A percentile compares a stretch with the other conserved stretches of the same genome.
Conservation (phyloP, 176 grass and related monocot species). For the sorghum (Sorghum bicolor) region DNA sequence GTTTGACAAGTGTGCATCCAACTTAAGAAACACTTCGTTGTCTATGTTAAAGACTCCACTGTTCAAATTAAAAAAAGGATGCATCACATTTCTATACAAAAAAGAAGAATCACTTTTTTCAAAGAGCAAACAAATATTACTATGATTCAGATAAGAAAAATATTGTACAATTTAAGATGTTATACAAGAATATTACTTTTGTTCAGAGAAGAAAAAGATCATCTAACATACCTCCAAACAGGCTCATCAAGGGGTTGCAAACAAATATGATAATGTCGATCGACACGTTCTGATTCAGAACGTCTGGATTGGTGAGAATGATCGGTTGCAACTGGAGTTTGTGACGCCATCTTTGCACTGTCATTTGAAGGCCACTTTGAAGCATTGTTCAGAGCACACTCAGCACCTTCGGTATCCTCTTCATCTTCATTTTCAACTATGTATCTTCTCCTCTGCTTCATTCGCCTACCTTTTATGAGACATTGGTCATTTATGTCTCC, state of each 20-base stretch:
- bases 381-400: not conserved
- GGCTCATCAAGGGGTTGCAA: conserved; percentile 29
- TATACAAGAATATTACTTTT: not conserved
- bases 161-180: not conserved
- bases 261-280: conserved; percentile 9
- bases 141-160: not conserved
- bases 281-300: conserved; percentile 3
- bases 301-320: not conserved
- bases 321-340: not conserved
- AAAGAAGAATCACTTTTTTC: not conserved
- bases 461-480: not conserved
- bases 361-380: not conserved
- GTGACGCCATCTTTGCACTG: not conserved
- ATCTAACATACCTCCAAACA: conserved; percentile 38
- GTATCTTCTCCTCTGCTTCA: conserved; percentile 35
- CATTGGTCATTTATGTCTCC: conserved; percentile 8
- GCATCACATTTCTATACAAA: conserved; percentile 22
- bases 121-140: not conserved
- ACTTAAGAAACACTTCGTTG: conserved; percentile 15
- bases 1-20: conserved; percentile 53
- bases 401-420: not conserved
- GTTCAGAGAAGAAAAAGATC: not conserved
- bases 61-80: conserved; percentile 18
- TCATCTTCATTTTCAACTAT: conserved; percentile 11
- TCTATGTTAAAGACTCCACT: conserved; percentile 67